Evolutionary conservation across 306 rosid genomes (phyloP).

Genomic region (Canavalia gladiata): DNA sequence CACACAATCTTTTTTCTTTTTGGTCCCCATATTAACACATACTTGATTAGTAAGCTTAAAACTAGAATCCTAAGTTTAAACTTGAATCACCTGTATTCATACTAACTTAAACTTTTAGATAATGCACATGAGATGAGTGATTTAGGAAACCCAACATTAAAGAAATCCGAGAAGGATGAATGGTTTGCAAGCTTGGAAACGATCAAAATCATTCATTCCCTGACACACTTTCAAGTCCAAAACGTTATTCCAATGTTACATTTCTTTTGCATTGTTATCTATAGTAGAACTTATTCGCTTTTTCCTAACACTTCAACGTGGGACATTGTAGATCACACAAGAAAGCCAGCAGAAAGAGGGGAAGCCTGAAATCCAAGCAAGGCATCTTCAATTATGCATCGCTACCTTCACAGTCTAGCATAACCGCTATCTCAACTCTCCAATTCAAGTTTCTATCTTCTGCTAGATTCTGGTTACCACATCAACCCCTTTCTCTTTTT

Average conservation of each 20-base stretch:
- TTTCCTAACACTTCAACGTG: not conserved
- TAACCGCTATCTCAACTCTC: not conserved
- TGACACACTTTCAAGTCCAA: too few species aligned
- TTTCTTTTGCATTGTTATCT: constrained; percentile 1
- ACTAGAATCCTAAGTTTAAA: too few species aligned
- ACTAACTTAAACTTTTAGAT: not conserved
- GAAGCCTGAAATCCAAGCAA: constrained; percentile 26
- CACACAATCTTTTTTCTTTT: not conserved
- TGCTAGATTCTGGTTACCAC: constrained; percentile 7
- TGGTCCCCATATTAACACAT: not conserved
- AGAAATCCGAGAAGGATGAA: not conserved
- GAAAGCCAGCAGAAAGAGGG: constrained; percentile 29
- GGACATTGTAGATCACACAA: constrained; percentile 26
- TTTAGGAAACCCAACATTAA: not conserved
- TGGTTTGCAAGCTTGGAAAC: not conserved
- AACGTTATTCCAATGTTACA: too few species aligned
- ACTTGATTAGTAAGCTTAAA: not conserved
- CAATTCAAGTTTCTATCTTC: constrained; percentile 15
- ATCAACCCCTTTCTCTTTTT: not conserved
- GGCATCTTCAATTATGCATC: constrained; percentile 36
- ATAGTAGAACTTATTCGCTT: not conserved
- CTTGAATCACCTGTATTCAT: too few species aligned
- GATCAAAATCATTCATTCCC: too few species aligned
- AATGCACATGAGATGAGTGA: not conserved
- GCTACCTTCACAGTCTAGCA: constrained; percentile 4